Percentiles rank a stretch among this genome's conserved stretches.
Evolutionary conservation across 2,329 filamentous ascomycete species (phyloP).

Genomic region (Biscogniauxia mediterranea): DNA sequence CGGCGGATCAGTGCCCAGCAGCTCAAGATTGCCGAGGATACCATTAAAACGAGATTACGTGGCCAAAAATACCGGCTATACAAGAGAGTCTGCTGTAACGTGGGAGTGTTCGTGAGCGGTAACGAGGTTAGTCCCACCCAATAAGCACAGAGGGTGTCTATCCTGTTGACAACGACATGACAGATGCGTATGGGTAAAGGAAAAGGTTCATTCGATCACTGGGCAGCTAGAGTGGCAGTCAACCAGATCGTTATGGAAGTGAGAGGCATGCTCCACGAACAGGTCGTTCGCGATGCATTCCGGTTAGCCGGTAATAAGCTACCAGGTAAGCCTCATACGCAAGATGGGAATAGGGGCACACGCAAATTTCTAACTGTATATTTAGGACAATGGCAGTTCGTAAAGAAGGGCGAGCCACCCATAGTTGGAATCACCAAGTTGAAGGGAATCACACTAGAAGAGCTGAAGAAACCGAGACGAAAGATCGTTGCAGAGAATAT

Average conservation of each 20-base stretch:
- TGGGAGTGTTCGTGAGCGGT: conserved; percentile 92
- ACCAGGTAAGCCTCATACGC: conserved; percentile 63
- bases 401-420: conserved; percentile 85
- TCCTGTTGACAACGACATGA: conserved; percentile 13
- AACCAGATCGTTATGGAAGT: conserved; percentile 92
- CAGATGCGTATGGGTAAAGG: conserved; percentile 97
- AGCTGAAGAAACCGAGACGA: conserved; percentile 76
- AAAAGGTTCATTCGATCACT: conserved; percentile 96
- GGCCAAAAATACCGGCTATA: conserved; percentile 92
- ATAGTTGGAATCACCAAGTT: conserved; percentile 93
- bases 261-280: conserved; percentile 89
- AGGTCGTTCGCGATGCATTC: conserved; percentile 91
- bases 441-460: conserved; percentile 77
- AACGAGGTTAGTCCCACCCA: conserved; percentile 66
- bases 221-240: conserved; percentile 86
- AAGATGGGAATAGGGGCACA: not conserved
- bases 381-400: conserved; percentile 82
- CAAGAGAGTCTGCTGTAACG: conserved; percentile 85
- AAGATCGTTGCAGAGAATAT: conserved; percentile 51
- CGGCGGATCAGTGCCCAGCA: conserved; percentile 84
- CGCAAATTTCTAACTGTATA: conserved; percentile 12
- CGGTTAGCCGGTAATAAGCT: conserved; percentile 91
- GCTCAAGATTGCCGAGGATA: conserved; percentile 88
- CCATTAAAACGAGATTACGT: conserved; percentile 83
- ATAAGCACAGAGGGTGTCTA: not conserved